A percentile compares a stretch with the other conserved stretches of the same genome.
Conservation (phyloP, 2,329 filamentous ascomycete species). For the Fusarium ramigenum region DNA sequence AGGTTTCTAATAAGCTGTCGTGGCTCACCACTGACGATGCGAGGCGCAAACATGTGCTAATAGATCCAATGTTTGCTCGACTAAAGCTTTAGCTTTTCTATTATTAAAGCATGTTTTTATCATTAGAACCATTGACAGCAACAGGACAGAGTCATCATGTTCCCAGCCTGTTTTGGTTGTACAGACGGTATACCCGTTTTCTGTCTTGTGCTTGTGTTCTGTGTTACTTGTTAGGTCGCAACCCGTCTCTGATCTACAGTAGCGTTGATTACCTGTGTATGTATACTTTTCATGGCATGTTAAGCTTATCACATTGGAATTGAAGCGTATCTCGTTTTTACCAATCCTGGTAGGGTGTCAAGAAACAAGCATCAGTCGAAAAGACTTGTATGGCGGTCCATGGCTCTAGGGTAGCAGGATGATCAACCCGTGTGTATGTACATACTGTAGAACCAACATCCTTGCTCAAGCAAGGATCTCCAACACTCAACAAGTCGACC, state of each 20-base stretch:
- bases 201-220: neutral
- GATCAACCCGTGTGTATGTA: no score
- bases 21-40: neutral
- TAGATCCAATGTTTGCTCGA: neutral
- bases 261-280: neutral
- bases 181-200: neutral
- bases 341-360: neutral
- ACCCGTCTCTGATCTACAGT: neutral
- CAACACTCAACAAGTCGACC: neutral
- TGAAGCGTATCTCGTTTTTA: neutral
- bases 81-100: neutral
- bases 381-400: neutral
- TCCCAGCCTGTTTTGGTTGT: neutral
- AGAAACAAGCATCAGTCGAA: neutral
- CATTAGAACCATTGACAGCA: neutral
- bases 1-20: neutral
- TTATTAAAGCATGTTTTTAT: neutral
- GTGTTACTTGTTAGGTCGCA: neutral
- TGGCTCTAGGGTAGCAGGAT: neutral
- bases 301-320: neutral
- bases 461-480: neutral
- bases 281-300: neutral
- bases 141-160: no score
- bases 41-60: conserved; percentile 1
- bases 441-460: no score